A percentile compares a stretch with the other conserved stretches of the same genome.
phyloP scores from a whole-genome alignment of 169 alveolate species.

The Plasmodium sp. region DNA sequence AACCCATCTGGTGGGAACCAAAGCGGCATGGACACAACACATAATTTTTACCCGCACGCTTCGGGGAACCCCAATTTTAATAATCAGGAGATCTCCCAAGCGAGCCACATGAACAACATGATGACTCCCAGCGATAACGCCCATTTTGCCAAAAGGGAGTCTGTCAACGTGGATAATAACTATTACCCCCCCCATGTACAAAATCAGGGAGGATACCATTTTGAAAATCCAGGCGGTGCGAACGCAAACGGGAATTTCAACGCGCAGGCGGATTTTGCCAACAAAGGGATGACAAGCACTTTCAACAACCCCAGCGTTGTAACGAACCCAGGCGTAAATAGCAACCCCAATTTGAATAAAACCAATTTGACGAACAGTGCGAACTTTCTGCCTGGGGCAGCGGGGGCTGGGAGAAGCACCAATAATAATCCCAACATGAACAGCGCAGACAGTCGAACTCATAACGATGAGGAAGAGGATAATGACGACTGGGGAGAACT shows the following conservation, averaged over 20 bases:
- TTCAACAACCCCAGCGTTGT: not conserved
- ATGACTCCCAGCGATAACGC: slow-evolving; percentile 2
- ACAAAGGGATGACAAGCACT: not conserved
- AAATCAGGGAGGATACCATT: not conserved
- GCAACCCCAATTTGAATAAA: not conserved
- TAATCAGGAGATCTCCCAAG: not conserved
- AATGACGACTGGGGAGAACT: slow-evolving; percentile 71
- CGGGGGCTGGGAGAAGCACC: not conserved
- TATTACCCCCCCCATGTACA: not conserved
- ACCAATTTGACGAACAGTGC: not conserved
- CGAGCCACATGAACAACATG: not conserved
- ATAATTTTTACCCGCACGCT: not conserved
- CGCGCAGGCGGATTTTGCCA: slow-evolving; percentile 7
- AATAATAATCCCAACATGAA: not conserved
- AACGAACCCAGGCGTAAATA: not conserved
- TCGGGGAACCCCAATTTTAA: slow-evolving; percentile 1
- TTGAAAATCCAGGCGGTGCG: not conserved
- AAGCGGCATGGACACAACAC: not conserved
- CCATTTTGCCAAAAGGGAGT: slow-evolving; percentile 42
- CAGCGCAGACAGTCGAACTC: not conserved
- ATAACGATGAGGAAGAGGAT: slow-evolving; percentile 51
- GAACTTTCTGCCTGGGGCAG: not conserved
- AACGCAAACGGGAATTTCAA: slow-evolving; percentile 26
- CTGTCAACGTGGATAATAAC: slow-evolving; percentile 12
- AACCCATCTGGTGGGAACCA: not conserved